Base-by-base conservation (phyloP, 2,329 filamentous ascomycete genomes). In the Xylaria sp. region DNA sequence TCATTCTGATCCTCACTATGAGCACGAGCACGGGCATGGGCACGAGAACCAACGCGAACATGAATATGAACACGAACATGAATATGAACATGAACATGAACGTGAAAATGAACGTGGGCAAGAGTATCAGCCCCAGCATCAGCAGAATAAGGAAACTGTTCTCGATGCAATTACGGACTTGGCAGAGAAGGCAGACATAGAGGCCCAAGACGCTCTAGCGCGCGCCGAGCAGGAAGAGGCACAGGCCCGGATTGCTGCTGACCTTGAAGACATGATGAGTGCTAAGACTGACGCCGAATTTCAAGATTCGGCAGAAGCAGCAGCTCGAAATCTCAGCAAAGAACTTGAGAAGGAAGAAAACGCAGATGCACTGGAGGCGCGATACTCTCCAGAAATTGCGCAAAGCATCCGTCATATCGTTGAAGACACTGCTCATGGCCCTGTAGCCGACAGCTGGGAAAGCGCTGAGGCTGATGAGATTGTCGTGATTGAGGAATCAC, bases 371-470 rank as follows among this genome's bases (percentile, higher is more conserved):
- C 81, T 89, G n/a, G 88, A 91, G 69, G 81, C 86, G 48, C 78
- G 79, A 18, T 80, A 87, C 67, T 83, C 84, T 39, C 83, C 85
- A 57, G 84, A 86, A 25, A 78, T 86, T 33, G 86, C 87, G 13
- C 84, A 87, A 69, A 83, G 83, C 33, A 81, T 83, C 55, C 81
- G 79, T 33, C 80, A 84, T 28, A 82, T 83, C 68, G 84, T 89
- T 59, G 88, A 90, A 57, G 85, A 88, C 68, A 84, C 86, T 46
- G 86, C 86, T 60, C 85, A 88, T 70, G 87, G 88, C 25, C 84
- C 86, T 25, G 85, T 94, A 56, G 92, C 90, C n/a, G 94, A 97
- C 72, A 94, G 91, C 81, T 97, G 94, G 94, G 94, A 97, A 83
- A 97, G 91, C 72, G 93, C 92, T 3, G 93, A 94, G 64, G 90